Percentiles rank a stretch among this genome's conserved stretches.
Conservation (phyloP, 1,284 basidiomycete genomes). For the Pascua sp. region DNA sequence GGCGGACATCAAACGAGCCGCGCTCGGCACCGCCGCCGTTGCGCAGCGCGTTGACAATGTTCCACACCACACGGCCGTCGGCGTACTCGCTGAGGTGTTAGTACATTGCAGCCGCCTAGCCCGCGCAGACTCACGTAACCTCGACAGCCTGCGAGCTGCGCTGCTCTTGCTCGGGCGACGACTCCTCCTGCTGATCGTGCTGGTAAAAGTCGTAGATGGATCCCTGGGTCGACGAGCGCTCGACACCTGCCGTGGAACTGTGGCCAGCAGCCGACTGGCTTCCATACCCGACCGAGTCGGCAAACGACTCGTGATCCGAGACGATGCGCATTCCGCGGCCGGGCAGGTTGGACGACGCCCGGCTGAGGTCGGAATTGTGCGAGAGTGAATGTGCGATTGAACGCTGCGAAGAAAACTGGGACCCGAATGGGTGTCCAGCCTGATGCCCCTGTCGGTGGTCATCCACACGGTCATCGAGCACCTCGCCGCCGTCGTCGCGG, state of each 20-base stretch:
- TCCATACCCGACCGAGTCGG: not conserved
- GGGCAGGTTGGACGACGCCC: no score
- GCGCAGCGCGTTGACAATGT: slow-evolving; percentile 40
- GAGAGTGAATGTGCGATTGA: no score
- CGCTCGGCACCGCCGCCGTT: not conserved
- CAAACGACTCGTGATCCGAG: not conserved
- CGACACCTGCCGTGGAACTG: not conserved
- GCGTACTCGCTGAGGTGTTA: slow-evolving; percentile 36
- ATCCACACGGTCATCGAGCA: no score
- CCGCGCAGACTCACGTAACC: slow-evolving; percentile 26
- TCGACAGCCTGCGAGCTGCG: slow-evolving; percentile 36
- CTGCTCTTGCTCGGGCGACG: not conserved
- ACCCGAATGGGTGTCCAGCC: no score
- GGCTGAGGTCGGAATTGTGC: no score
- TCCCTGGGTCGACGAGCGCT: slow-evolving; percentile 7
- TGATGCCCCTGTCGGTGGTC: no score
- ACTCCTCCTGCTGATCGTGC: not conserved
- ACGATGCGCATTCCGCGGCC: no score
- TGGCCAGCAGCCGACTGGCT: not conserved
- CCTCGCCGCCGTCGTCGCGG: no score
- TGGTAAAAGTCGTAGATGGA: slow-evolving; percentile 15
- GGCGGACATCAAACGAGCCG: not conserved
- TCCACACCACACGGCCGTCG: slow-evolving; percentile 45
- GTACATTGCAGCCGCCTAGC: not conserved
- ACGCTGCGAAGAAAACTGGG: no score